Evolutionary conservation across 2,329 filamentous ascomycete species (phyloP), one percentile per base, ranked within the genome.

Genomic region (Trichoderma sp.): DNA sequence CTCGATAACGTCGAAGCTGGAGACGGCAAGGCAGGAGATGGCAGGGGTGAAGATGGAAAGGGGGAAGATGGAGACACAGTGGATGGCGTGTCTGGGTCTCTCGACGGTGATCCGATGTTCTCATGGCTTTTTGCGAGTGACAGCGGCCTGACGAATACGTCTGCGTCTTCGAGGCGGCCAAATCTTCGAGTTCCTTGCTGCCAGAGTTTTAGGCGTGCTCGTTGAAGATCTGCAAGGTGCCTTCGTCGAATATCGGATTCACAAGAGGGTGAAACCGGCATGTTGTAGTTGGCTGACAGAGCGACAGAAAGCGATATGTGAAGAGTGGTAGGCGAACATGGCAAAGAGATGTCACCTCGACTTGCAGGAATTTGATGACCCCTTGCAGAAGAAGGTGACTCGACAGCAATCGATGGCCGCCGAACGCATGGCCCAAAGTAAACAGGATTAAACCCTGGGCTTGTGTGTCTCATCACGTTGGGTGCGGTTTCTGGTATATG

Each of bases 111-210:
- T 24, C 30, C 21, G 9, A 57, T 39, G n/a, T 56, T 61, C 15
- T 21, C 62, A 5, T 74, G 75, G 1, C 73, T 57, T 24, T 75
- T 74, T n/a, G 72, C 73, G 30, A 80, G 74, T 34, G 77, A 73
- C 6, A 78, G 73, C 7, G 79, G 75, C 28, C 74, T 70, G 14
- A 81, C 78, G 21, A 78, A 70, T 24, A 78, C 65, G 28, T 79
- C 76, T 4, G 76, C 71, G 7, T 73, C 72, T 11, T 63, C 73
- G 61, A 62, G 39, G 47, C 64, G 73, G 66, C 70, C 76, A 66
- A 70, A 76, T 58, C 56, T 68, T 47, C 21, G 43, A n/a, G 43
- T 73, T 56, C 76, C 76, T 32, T 71, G 68, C 15, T 70, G 72
- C 67, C 76, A 75, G 24, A 79, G 74, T 1, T 73, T 39, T 28